These are phyloP conservation scores for Fusarium liriodendri DNA, from an alignment of 2,329 filamentous ascomycete genomes.

Conservation along the genomic window DNA sequence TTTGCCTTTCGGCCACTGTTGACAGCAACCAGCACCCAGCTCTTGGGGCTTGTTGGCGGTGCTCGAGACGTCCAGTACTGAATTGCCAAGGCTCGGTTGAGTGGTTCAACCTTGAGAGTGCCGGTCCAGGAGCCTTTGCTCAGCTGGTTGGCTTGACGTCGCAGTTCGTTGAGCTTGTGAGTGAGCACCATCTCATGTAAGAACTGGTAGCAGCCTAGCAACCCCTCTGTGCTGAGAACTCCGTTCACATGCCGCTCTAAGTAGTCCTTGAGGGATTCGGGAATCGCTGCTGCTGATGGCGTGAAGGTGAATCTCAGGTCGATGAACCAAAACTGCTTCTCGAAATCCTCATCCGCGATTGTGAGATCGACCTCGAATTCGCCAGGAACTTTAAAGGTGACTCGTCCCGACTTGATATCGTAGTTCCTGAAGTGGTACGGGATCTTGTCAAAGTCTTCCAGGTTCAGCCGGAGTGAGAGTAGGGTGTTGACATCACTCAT, in stretches of 20 bases:
- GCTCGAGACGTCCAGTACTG: constrained; percentile 86
- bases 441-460: constrained; percentile 82
- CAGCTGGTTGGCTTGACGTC: constrained; percentile 80
- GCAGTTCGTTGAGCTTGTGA: constrained; percentile 87
- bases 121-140: constrained; percentile 80
- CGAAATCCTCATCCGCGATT: constrained; percentile 85
- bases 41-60: constrained; percentile 71
- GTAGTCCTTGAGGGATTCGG: constrained; percentile 71
- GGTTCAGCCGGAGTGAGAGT: constrained; percentile 83
- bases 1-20: constrained; percentile 69
- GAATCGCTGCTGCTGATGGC: constrained; percentile 72
- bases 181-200: constrained; percentile 90
- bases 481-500: constrained; percentile 86
- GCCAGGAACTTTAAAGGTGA: constrained; percentile 83
- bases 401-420: constrained; percentile 84
- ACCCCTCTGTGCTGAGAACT: constrained; percentile 74
- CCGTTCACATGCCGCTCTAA: constrained; percentile 81
- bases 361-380: constrained; percentile 96
- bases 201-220: constrained; percentile 85
- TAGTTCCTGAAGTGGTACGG: constrained; percentile 84
- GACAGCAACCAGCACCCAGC: constrained; percentile 90
- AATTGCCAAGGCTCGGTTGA: constrained; percentile 85
- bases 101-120: constrained; percentile 78
- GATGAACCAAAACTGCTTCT: constrained; percentile 92
- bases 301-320: constrained; percentile 88